Conservation (phyloP, 176 grass and related monocot genomes). For the Oryza australiensis region DNA sequence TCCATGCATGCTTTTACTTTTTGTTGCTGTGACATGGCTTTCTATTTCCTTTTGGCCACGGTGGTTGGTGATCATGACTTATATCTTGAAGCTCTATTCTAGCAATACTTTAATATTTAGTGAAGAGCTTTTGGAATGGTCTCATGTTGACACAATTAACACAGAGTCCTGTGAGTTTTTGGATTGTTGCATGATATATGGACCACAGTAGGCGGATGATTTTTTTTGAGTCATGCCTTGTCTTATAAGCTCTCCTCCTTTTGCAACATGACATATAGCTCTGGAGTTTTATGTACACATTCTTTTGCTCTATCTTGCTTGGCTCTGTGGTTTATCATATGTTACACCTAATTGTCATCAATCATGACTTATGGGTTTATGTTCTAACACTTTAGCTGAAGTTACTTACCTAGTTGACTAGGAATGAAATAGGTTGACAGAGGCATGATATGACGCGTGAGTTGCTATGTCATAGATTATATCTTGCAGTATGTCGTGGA, state of each 20-base stretch:
- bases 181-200: background rate
- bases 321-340: background rate
- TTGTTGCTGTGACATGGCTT: background rate
- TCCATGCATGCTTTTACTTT: background rate
- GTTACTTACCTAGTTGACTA: background rate
- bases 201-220: background rate
- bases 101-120: background rate
- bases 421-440: background rate
- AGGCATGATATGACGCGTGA: background rate
- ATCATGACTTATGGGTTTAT: no score
- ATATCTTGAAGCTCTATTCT: background rate
- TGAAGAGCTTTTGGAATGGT: background rate
- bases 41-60: background rate
- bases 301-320: constrained; percentile 6
- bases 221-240: background rate
- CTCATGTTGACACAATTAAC: background rate
- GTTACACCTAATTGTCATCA: background rate
- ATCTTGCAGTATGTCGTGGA: background rate
- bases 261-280: constrained; percentile 8
- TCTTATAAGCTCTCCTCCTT: constrained; percentile 7
- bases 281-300: constrained; percentile 16
- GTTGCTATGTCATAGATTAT: background rate
- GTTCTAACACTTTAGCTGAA: background rate
- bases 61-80: background rate
- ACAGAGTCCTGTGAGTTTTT: background rate